These are phyloP conservation scores for Physaria fendleri DNA, from an alignment of 345 rosid species.

Conservation along the genomic window DNA sequence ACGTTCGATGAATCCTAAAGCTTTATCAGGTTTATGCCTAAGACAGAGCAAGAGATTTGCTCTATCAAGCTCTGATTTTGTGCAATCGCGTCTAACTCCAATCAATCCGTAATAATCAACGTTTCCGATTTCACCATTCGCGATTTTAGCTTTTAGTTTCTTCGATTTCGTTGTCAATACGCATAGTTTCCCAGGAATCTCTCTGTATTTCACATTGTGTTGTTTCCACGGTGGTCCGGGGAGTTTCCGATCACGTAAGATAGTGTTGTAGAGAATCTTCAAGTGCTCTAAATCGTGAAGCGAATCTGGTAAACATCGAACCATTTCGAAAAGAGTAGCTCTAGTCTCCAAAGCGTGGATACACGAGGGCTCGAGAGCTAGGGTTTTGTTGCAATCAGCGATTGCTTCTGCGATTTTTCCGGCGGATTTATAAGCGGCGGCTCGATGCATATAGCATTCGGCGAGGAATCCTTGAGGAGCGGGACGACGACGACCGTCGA, in stretches of 20 bases:
- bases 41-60: conserved; percentile 73
- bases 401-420: conserved; percentile 81
- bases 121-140: conserved; percentile 66
- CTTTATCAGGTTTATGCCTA: conserved; percentile 86
- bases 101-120: conserved; percentile 77
- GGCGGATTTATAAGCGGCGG: conserved; percentile 63
- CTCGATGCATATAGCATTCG: conserved; percentile 82
- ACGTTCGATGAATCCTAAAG: conserved; percentile 59
- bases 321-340: conserved; percentile 65
- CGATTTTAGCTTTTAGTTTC: conserved; percentile 58
- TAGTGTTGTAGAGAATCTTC: conserved; percentile 76
- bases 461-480: conserved; percentile 89
- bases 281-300: conserved; percentile 91
- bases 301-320: conserved; percentile 79
- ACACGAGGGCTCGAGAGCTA: conserved; percentile 74
- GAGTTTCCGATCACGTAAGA: conserved; percentile 76
- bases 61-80: conserved; percentile 79
- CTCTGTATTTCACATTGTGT: conserved; percentile 72
- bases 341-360: conserved; percentile 87
- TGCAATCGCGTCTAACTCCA: conserved; percentile 82
- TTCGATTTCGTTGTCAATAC: conserved; percentile 55
- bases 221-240: conserved; percentile 98
- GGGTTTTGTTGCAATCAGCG: conserved; percentile 79
- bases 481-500: conserved; percentile 71
- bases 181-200: conserved; percentile 75